phyloP scores from a whole-genome alignment of 441 rosid genomes.

The Gossypium davidsonii region DNA sequence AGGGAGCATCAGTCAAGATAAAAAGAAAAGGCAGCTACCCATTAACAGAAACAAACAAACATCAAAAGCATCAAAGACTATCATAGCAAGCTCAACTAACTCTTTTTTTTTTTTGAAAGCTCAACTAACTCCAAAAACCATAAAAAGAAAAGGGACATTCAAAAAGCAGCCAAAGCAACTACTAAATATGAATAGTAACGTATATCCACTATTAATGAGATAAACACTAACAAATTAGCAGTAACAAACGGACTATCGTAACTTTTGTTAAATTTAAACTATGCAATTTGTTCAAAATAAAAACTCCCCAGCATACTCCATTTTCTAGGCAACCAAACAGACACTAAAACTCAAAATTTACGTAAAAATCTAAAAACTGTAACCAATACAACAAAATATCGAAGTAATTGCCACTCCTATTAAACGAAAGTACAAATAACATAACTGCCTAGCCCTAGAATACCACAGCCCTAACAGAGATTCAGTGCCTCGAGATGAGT shows the following conservation, averaged over 20 bases:
- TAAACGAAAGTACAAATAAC: conserved; percentile 10
- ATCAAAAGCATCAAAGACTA: neutral
- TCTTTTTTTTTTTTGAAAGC: too few species aligned
- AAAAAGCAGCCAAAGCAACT: neutral
- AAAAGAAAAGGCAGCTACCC: neutral
- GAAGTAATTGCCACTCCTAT: conserved; percentile 18
- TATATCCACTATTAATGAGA: neutral
- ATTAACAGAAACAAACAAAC: neutral
- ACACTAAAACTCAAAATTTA: conserved; percentile 9
- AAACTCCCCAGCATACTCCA: conserved; percentile 6
- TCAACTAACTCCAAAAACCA: neutral
- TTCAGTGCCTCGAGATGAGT: conserved; percentile 7
- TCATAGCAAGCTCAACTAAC: neutral
- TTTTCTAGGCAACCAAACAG: conserved; percentile 17
- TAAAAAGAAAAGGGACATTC: neutral
- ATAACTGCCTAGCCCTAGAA: conserved; percentile 15
- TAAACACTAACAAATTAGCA: too few species aligned
- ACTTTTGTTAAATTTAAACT: conserved; percentile 12
- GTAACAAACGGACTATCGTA: neutral
- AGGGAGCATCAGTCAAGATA: too few species aligned
- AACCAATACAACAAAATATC: conserved; percentile 23
- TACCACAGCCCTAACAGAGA: conserved; percentile 15
- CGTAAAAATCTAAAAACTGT: conserved; percentile 18
- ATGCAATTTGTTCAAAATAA: conserved; percentile 7
- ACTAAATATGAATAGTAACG: neutral